Conservation (phyloP, 257 asterid species). For the Solanum peruvianum region DNA sequence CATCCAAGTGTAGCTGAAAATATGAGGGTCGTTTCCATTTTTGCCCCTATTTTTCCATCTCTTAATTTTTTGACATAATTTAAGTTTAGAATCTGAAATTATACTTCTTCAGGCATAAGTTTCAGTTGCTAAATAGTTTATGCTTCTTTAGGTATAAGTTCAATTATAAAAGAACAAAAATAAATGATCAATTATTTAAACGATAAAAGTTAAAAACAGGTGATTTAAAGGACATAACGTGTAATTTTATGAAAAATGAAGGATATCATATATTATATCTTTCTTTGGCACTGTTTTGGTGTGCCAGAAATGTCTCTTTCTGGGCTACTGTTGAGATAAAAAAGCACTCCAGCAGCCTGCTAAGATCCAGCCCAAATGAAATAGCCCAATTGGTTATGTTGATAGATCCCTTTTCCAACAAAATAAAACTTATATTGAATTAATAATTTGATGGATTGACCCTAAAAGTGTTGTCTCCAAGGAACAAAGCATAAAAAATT, state of each 20-base stretch:
- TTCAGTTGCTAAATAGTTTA: neutral
- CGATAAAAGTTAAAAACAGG: neutral
- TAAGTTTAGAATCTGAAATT: too few species aligned
- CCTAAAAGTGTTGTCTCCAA: neutral
- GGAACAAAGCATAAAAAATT: neutral
- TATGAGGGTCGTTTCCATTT: neutral
- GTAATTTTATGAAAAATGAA: neutral
- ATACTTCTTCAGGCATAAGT: neutral
- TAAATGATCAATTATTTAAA: neutral
- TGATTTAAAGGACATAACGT: neutral
- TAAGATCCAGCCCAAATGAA: neutral
- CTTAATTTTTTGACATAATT: too few species aligned
- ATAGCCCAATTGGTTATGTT: neutral
- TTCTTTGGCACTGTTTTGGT: neutral
- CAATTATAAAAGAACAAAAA: neutral
- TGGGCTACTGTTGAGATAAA: neutral
- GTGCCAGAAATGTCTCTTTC: neutral
- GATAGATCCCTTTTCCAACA: neutral
- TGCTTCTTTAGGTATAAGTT: neutral
- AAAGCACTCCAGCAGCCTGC: neutral
- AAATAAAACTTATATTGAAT: neutral
- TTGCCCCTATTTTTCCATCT: neutral
- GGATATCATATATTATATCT: neutral
- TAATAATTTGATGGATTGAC: neutral
- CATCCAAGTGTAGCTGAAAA: neutral